Percentiles rank a stretch among this genome's conserved stretches.
Evolutionary conservation across 495 filamentous ascomycete species (phyloP).

Genomic region (Talaromyces trachyspermus): DNA sequence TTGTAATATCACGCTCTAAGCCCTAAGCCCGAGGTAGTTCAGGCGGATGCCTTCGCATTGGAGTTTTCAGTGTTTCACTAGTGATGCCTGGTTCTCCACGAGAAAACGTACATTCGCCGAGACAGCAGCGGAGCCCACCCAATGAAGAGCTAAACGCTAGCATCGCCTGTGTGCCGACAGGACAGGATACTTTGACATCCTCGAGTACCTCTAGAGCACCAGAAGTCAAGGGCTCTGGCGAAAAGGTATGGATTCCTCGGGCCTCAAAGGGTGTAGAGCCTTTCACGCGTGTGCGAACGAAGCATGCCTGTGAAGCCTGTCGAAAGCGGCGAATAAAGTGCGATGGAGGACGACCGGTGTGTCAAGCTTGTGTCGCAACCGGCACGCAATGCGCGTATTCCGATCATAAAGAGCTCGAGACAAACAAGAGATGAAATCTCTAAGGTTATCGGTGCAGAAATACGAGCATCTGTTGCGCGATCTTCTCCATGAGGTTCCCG

Average conservation of each 20-base stretch:
- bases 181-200: neutral
- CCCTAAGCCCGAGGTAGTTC: no score
- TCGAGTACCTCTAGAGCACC: neutral
- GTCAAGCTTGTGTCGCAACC: constrained; percentile 46
- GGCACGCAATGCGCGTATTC: constrained; percentile 43
- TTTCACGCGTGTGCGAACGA: constrained; percentile 26
- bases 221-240: neutral
- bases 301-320: constrained; percentile 64
- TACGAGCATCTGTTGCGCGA: constrained; percentile 38
- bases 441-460: constrained; percentile 35
- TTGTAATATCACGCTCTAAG: no score
- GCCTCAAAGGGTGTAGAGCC: neutral
- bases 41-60: no score
- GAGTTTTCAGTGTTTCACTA: no score
- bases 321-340: constrained; percentile 60
- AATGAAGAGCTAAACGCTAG: neutral
- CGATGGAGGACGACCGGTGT: constrained; percentile 45
- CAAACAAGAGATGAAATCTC: constrained; percentile 36
- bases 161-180: neutral
- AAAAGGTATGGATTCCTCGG: constrained; percentile 3
- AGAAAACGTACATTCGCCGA: neutral
- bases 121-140: neutral
- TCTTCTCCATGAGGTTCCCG: constrained; percentile 27
- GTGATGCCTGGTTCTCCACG: neutral
- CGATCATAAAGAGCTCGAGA: constrained; percentile 52